Evolutionary conservation across 768 basidiomycete genomes (phyloP).

Genomic region (Omphalotus guepiniiformis): DNA sequence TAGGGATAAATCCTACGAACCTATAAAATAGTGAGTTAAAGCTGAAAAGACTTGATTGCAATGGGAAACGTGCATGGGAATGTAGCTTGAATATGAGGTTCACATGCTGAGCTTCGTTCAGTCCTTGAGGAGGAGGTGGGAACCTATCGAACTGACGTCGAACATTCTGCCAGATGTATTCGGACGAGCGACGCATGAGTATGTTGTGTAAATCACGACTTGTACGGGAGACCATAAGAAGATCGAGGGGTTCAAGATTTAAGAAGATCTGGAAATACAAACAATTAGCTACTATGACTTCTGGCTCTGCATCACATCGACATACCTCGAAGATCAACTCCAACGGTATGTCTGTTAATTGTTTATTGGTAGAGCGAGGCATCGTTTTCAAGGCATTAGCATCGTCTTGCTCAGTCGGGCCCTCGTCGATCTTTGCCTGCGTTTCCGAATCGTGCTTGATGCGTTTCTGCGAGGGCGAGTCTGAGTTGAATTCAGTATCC

Average conservation of each 20-base stretch:
- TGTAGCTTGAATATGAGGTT: too few relatives aligned
- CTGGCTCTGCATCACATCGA: neutral
- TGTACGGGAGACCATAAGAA: constrained; percentile 16
- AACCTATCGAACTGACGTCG: constrained; percentile 8
- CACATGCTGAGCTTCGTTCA: neutral
- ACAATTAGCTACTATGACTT: neutral
- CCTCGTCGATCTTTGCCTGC: too few relatives aligned
- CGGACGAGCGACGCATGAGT: constrained; percentile 13
- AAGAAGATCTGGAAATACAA: constrained; percentile 10
- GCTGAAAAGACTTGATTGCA: too few relatives aligned
- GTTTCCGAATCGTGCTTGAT: too few relatives aligned
- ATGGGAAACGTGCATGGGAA: too few relatives aligned
- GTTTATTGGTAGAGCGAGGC: too few relatives aligned
- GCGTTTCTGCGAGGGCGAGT: too few relatives aligned
- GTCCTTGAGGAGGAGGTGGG: neutral
- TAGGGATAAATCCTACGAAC: too few relatives aligned
- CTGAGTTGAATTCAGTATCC: too few relatives aligned
- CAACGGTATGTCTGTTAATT: neutral
- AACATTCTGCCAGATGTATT: constrained; percentile 16
- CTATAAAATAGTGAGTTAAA: too few relatives aligned
- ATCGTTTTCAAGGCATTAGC: too few relatives aligned
- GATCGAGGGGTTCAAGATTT: constrained; percentile 17
- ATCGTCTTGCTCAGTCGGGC: too few relatives aligned
- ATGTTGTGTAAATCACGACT: constrained; percentile 12
- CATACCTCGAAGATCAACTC: neutral